phyloP scores from a whole-genome alignment of 768 basidiomycete species.

The Tylopilus sp. region DNA sequence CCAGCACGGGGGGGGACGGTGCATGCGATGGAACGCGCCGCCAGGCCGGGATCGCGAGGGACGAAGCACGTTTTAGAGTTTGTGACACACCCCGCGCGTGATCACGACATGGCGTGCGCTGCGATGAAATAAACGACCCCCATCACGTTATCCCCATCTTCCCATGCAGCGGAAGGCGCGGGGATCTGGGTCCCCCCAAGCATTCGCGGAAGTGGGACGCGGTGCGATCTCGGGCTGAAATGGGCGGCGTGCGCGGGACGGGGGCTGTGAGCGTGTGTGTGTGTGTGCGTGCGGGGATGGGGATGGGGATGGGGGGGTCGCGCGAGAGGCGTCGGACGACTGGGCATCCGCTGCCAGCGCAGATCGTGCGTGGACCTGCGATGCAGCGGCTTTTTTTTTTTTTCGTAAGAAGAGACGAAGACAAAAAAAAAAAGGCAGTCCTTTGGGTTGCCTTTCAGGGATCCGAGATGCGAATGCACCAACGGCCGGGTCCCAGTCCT shows the following conservation, averaged over 20 bases:
- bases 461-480: not conserved
- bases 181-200: slow-evolving; percentile 16
- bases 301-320: too few species aligned
- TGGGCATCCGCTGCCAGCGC: not conserved
- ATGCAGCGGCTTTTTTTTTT: too few species aligned
- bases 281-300: too few species aligned
- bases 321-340: too few species aligned
- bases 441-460: slow-evolving; percentile 1
- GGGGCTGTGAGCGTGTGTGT: not conserved
- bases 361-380: not conserved
- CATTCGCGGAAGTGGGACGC: slow-evolving; percentile 7
- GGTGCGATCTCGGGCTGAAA: not conserved
- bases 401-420: not conserved
- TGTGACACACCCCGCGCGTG: not conserved
- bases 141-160: slow-evolving; percentile 6
- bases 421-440: too few species aligned
- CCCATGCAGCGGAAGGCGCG: slow-evolving; percentile 16
- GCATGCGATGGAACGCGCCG: not conserved
- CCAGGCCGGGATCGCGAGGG: slow-evolving; percentile 6
- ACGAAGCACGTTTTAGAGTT: not conserved
- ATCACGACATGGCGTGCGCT: not conserved
- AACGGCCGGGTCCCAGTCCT: too few species aligned
- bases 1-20: not conserved
- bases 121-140: too few species aligned
- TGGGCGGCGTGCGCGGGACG: not conserved